Base-by-base conservation (phyloP, 352 stramenopile species). In the Blastocystis hominis region DNA sequence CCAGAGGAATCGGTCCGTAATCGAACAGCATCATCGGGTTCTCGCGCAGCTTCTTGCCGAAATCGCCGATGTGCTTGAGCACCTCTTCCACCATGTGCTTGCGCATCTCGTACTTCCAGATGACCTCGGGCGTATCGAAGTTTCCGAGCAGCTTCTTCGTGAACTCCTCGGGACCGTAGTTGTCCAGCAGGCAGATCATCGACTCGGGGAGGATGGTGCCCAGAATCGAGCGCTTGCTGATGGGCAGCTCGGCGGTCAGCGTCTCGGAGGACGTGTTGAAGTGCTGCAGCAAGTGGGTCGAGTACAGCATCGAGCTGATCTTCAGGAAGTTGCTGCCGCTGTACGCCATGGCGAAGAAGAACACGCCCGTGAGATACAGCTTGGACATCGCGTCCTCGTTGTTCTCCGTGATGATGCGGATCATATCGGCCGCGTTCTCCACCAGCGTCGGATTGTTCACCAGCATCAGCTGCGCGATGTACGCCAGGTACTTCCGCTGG, bases 71-170 rank as follows among this genome's bases (percentile, higher is more conserved):
- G 90, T 98, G 95, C 13, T 94, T 91, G 0, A 93, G 68, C 47
- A 96, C 94, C 90, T 93, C 92, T 10, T 93, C 90, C 38, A 95
- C 92, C 1, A 98, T 88, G 76, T 96, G 92, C 24, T 92, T 91
- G 9, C 94, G 91, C 95, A 98, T 98, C 0, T 93, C 90, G n/a
- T 90, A 86, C 84, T 91, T 96, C 95, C 95, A 98, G 88, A 98
- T 95, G 2, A 98, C 94, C 59, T 95, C 91, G 24, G 95, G 94
- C 0, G 94, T 97, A 64, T 93, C 89, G 24, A 93, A 91, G 44
- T 94, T 91, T 20, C 93, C 92, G 42, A 91, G 93, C 75, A 97
- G 97, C 5, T 96, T 89, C 36, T 96, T 91, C 0, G 92, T 91
- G 88, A 98, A 98, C 53, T 91, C 91, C 53, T 93, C 90, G 0